Evolutionary conservation across 2,329 filamentous ascomycete genomes (phyloP), one percentile per base, ranked within the genome.

Genomic region (Neopestalotiopsis sp.): DNA sequence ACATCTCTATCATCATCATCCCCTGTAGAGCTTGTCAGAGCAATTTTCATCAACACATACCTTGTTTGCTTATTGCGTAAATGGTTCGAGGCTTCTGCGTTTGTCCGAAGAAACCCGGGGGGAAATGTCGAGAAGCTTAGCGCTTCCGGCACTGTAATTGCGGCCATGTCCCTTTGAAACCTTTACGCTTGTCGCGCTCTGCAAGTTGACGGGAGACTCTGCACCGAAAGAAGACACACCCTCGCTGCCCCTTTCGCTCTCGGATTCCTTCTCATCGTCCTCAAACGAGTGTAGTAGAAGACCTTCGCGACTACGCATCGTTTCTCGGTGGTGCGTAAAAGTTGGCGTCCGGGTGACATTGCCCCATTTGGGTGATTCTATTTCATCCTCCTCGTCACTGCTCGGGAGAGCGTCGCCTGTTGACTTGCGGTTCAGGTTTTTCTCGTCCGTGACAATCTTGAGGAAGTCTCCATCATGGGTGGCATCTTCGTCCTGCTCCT

Each of bases 91-190:
- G 66, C 77, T 78, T 73, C 80, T 79, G 76, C 82, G 84, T 57
- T 79, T 81, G 71, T 90, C 89, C 13, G 81, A 79, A 28, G 88
- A 91, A 59, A 78, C 78, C 32, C 86, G 84, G 28, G 88, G 85
- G 24, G 86, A 85, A 61, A 95, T 85, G 64, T 94, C 90, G 64
- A 96, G 82, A 65, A 95, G 80, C 79, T 89, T 92, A 12, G 92
- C 92, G 75, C 92, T 95, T 64, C 93, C 93, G 59, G 92, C 91
- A 75, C 92, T 95, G 75, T 94, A 90, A 71, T 91, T 91, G 67
- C 91, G 87, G 24, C 84, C 88, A 74, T 95, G 92, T 10, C 86
- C 84, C 74, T 85, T 88, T 69, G 88, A 88, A 64, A 92, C 84
- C 70, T 91, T 89, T 68, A 95, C 84, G 78, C 92, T 95, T 65